phyloP scores from a whole-genome alignment of 495 filamentous ascomycete genomes.

The Neurospora cerealis region DNA sequence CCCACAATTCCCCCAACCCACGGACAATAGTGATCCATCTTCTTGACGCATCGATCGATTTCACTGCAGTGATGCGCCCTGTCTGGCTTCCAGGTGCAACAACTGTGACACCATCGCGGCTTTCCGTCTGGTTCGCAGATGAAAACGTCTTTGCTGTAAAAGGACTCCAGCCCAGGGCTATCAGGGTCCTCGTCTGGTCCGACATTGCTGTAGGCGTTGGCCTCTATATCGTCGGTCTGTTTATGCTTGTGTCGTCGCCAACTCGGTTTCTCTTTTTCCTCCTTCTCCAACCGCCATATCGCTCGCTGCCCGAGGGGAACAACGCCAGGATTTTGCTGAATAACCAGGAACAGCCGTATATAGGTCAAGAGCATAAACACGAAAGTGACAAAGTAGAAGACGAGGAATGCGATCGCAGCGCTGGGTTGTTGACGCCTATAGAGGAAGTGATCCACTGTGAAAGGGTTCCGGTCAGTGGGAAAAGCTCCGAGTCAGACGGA shows the following conservation, averaged over 20 bases:
- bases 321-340: slow-evolving; percentile 59
- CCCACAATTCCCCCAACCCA: slow-evolving; percentile 89
- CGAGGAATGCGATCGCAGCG: slow-evolving; percentile 57
- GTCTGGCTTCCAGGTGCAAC: slow-evolving; percentile 76
- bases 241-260: slow-evolving; percentile 10
- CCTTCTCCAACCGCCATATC: slow-evolving; percentile 4
- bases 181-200: slow-evolving; percentile 30
- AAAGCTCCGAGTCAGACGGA: neutral
- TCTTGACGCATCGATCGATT: slow-evolving; percentile 65
- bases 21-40: slow-evolving; percentile 93
- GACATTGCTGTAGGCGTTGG: neutral
- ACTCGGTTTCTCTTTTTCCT: slow-evolving; percentile 14
- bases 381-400: slow-evolving; percentile 61
- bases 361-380: slow-evolving; percentile 57
- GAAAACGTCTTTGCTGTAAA: slow-evolving; percentile 74
- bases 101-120: slow-evolving; percentile 71
- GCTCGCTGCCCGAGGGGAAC: slow-evolving; percentile 48
- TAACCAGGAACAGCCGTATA: slow-evolving; percentile 52
- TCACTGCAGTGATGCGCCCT: slow-evolving; percentile 78
- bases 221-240: neutral
- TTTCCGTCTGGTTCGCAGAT: slow-evolving; percentile 69
- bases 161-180: slow-evolving; percentile 42
- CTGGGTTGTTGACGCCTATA: slow-evolving; percentile 38
- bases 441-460: slow-evolving; percentile 55
- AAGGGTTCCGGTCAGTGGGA: neutral